Evolutionary conservation across 257 asterid genomes (phyloP).

Genomic region (Jacaranda copaia): DNA sequence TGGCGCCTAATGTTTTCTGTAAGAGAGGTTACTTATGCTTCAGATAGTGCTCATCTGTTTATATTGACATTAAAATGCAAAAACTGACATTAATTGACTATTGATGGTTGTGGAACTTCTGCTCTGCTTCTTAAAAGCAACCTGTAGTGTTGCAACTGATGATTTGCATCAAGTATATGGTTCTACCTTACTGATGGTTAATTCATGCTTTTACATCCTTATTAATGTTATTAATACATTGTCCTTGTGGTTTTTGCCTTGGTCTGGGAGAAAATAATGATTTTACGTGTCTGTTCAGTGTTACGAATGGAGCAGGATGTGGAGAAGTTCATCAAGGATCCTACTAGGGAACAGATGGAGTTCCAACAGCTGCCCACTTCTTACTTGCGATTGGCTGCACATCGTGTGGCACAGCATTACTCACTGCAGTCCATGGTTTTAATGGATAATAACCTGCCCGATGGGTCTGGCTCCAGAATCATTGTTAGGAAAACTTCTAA

Average conservation of each 20-base stretch:
- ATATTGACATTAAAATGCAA: neutral
- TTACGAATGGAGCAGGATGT: conserved; percentile 97
- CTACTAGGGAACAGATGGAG: conserved; percentile 89
- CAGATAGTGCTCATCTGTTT: neutral
- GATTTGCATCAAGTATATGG: conserved; percentile 13
- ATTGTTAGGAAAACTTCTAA: conserved; percentile 79
- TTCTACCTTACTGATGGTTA: conserved; percentile 13
- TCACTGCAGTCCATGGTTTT: conserved; percentile 97
- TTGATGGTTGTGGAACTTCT: conserved; percentile 24
- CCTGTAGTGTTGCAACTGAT: neutral
- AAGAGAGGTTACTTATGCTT: neutral
- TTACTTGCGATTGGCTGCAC: conserved; percentile 97
- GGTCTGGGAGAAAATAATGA: conserved; percentile 19
- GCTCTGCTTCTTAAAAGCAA: neutral
- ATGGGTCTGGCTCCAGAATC: conserved; percentile 92
- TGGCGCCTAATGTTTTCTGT: neutral
- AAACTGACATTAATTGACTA: neutral
- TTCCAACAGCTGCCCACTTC: conserved; percentile 97
- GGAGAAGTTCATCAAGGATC: conserved; percentile 88
- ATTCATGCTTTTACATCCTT: neutral
- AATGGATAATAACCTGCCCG: conserved; percentile 84
- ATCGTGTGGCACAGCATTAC: conserved; percentile 98
- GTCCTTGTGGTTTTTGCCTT: conserved; percentile 1
- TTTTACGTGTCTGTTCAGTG: conserved; percentile 53
- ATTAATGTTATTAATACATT: neutral